These are phyloP conservation scores for Eucalyptus polybractea DNA, from an alignment of 345 rosid species.

Conservation along the genomic window DNA sequence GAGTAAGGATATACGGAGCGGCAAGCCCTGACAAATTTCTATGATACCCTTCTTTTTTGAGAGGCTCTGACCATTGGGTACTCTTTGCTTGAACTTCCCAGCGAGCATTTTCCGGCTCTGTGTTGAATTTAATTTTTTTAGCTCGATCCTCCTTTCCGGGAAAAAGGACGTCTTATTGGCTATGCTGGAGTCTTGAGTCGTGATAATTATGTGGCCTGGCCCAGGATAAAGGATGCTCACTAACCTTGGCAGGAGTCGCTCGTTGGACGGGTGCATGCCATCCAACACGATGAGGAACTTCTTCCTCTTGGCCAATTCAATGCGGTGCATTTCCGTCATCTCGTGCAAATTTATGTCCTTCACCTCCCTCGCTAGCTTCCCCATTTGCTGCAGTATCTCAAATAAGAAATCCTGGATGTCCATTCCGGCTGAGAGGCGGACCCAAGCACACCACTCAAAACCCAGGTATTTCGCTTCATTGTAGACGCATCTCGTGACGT, in stretches of 20 bases:
- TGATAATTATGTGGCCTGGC: not conserved
- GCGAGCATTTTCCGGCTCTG: not conserved
- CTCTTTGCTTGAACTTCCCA: not conserved
- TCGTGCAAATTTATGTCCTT: too few species aligned
- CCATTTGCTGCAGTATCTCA: not conserved
- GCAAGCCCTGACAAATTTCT: not conserved
- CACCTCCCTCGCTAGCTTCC: not conserved
- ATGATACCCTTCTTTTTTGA: not conserved
- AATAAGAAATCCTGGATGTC: not conserved
- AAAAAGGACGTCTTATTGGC: too few species aligned
- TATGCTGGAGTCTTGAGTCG: not conserved
- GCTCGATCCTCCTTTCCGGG: not conserved
- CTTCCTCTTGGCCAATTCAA: not conserved
- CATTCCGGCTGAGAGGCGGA: not conserved
- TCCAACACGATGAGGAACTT: slow-evolving; percentile 3
- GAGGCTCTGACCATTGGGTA: not conserved
- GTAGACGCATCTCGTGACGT: not conserved
- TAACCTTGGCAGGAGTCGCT: not conserved
- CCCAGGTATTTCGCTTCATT: not conserved
- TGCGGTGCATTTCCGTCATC: too few species aligned
- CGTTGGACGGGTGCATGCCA: not conserved
- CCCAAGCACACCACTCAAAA: not conserved
- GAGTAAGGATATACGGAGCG: not conserved
- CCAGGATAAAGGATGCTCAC: too few species aligned
- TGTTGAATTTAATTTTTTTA: not conserved